Base-by-base conservation (phyloP, 306 rosid genomes). In the Fagus sylvatica region DNA sequence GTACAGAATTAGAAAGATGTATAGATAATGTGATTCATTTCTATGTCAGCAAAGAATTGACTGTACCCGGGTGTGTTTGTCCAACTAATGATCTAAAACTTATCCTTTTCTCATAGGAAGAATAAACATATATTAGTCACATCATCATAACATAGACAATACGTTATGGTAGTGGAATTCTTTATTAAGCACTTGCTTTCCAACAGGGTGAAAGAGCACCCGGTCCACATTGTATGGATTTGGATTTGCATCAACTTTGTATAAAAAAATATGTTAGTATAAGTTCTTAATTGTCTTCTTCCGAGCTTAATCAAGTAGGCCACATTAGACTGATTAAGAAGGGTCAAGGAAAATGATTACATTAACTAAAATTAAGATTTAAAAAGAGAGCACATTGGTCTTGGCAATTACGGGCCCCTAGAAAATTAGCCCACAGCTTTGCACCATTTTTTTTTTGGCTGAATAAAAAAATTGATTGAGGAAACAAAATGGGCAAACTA, bases 11-110 rank as follows among this genome's bases (percentile, higher is more conserved):
- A 22, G 8, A 9, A 6, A 8, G 51, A 46, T 46, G 51, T 46
- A 8, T 46, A 46, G 51, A 46, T 46, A 46, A 46, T 46, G 51
- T 55, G 61, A 55, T 9, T 6, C 32, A 57, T 57, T 57, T 48
- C 76, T 62, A 64, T 60, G 68, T 72, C 78, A 76, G 75, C 75
- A 55, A 80, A 72, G 74, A 71, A 42, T 74, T 32, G 73, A 79
- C 78, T 70, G 15, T 46, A 79, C 41, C 68, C 37, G 51, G 66
- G 78, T 79, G 75, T 77, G 12, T 75, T 61, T 67, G 74, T 80
- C 77, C 65, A 69, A 79, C 73, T 39, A 54, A 82, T 60, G 34
- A 43, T 43, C 40, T 30, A 22, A 17, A 34, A 22, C 56, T 53
- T 65, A 73, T 61, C 46, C 32, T 61, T 46, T 1, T 33, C 32